These are phyloP conservation scores for Pueraria montana DNA, from an alignment of 306 rosid species.

Conservation along the genomic window DNA sequence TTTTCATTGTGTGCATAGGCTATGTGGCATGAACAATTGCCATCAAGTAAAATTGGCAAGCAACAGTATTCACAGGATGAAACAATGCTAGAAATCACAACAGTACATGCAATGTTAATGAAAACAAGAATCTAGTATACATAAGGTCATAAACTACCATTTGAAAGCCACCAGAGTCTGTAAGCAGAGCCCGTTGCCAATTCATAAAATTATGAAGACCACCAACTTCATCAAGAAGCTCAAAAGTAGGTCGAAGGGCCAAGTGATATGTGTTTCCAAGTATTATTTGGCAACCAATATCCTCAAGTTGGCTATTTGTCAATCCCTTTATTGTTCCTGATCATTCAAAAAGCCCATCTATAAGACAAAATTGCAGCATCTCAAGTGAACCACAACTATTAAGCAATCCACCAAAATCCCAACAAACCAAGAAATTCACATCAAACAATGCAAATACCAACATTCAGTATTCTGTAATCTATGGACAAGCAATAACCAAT, in stretches of 20 bases:
- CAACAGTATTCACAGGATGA: neutral
- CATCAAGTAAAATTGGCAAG: conserved; percentile 11
- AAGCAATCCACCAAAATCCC: conserved; percentile 18
- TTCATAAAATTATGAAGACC: conserved; percentile 97
- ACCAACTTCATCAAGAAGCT: conserved; percentile 88
- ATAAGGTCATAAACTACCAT: conserved; percentile 67
- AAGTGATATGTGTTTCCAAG: conserved; percentile 97
- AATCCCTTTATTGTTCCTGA: conserved; percentile 92
- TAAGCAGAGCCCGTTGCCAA: conserved; percentile 95
- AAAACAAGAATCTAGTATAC: conserved; percentile 20
- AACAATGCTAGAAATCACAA: conserved; percentile 37
- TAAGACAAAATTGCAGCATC: conserved; percentile 20
- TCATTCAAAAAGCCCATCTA: conserved; percentile 41
- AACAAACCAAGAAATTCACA: neutral
- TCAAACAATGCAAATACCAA: neutral
- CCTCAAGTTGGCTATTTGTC: conserved; percentile 86
- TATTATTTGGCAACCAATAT: conserved; percentile 95
- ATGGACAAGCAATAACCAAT: conserved; percentile 32
- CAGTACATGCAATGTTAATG: conserved; percentile 8
- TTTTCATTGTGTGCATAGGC: neutral
- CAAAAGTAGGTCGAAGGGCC: conserved; percentile 92
- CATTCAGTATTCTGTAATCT: neutral
- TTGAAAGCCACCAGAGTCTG: conserved; percentile 98
- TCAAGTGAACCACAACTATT: conserved; percentile 32
- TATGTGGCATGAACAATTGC: conserved; percentile 12